These are phyloP conservation scores for Jimgerdemannia flammicorona DNA, from an alignment of 192 early-diverging fungal species.

Conservation along the genomic window DNA sequence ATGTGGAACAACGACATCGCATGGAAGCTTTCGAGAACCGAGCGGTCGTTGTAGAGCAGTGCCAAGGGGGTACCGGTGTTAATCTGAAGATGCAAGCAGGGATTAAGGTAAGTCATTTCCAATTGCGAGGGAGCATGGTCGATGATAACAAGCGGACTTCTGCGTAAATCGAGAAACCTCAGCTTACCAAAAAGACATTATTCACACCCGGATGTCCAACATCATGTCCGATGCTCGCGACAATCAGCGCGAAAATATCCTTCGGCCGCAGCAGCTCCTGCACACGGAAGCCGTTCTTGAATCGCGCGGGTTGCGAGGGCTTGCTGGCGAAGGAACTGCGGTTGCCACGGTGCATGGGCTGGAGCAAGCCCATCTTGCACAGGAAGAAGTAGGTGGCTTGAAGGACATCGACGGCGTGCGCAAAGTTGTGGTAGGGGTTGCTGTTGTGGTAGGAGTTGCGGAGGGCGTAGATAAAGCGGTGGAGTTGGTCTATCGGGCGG, in stretches of 20 bases:
- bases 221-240: conserved; percentile 78
- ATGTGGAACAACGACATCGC: conserved; percentile 67
- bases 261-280: conserved; percentile 44
- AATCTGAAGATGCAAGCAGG: conserved; percentile 34
- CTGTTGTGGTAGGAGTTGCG: conserved; percentile 50
- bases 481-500: conserved; percentile 36
- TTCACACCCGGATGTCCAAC: conserved; percentile 92
- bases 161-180: neutral
- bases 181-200: conserved; percentile 81
- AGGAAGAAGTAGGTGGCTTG: conserved; percentile 85
- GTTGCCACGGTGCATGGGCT: conserved; percentile 25
- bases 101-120: too few species aligned
- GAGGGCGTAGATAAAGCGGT: conserved; percentile 49
- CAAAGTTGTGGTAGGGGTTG: conserved; percentile 95
- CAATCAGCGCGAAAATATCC: conserved; percentile 70
- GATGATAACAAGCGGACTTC: neutral
- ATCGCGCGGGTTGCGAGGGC: conserved; percentile 32
- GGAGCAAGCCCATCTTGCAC: conserved; percentile 56
- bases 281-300: conserved; percentile 7
- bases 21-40: conserved; percentile 94
- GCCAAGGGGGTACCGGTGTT: conserved; percentile 78
- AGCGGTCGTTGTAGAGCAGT: conserved; percentile 87
- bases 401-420: conserved; percentile 93
- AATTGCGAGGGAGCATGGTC: too few species aligned
- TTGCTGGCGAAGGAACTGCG: conserved; percentile 19